Percentiles rank a stretch among this genome's conserved stretches.
Conservation (phyloP, 345 rosid species). For the Linum trigynum region DNA sequence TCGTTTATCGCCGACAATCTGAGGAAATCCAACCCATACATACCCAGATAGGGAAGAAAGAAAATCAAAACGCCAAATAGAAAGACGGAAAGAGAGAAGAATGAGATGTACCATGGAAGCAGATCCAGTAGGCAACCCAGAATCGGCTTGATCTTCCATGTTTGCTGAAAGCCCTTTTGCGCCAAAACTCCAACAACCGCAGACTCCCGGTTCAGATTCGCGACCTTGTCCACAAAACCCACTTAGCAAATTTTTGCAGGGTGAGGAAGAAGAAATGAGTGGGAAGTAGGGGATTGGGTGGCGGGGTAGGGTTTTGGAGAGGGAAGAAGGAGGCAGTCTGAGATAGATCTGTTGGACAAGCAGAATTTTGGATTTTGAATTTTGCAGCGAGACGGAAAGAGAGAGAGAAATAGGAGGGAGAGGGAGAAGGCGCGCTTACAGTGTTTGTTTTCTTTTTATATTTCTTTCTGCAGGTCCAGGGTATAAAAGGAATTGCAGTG, state of each 20-base stretch:
- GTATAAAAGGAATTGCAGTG: too few relatives aligned
- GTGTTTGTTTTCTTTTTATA: too few relatives aligned
- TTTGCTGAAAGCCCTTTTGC: too few relatives aligned
- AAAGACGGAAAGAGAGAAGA: background rate
- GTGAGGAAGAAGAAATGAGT: background rate
- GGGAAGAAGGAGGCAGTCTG: too few relatives aligned
- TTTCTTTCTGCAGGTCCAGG: too few relatives aligned
- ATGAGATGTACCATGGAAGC: conserved; percentile 6
- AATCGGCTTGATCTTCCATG: conserved; percentile 13
- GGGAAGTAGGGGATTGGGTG: background rate
- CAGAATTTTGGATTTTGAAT: too few relatives aligned
- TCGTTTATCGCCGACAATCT: conserved; percentile 21
- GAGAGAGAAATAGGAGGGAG: too few relatives aligned
- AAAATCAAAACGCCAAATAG: background rate
- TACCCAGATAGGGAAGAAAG: background rate
- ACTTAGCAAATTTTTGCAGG: background rate
- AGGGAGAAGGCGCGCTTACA: too few relatives aligned
- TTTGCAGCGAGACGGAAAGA: too few relatives aligned
- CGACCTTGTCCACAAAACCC: background rate
- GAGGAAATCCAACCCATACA: too few relatives aligned
- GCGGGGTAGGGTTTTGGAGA: background rate
- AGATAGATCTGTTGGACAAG: too few relatives aligned
- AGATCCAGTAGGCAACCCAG: conserved; percentile 2
- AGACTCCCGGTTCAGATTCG: background rate
- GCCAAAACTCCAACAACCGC: background rate